Conservation (phyloP, 371 early-diverging fungal genomes). For the Cokeromyces recurvatus region DNA sequence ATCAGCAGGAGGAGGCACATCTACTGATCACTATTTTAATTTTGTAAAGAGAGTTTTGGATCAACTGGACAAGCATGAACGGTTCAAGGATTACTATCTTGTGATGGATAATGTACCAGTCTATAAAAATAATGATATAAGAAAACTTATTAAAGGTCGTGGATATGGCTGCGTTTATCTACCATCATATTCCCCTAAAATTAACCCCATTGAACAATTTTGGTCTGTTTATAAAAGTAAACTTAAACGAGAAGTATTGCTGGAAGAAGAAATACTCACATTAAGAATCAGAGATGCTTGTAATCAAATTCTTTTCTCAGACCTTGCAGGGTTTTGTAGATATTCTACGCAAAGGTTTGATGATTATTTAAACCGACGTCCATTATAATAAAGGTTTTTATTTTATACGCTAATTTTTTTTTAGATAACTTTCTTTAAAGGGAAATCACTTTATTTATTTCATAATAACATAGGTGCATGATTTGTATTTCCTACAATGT, state of each 20-base stretch:
- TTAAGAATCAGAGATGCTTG: conserved; percentile 7
- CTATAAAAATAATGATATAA: neutral
- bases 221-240: conserved; percentile 5
- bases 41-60: neutral
- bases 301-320: neutral
- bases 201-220: conserved; percentile 11
- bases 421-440: no score
- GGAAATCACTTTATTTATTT: no score
- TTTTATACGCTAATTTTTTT: no score
- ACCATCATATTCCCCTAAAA: conserved; percentile 5
- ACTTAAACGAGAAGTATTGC: conserved; percentile 1
- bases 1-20: neutral
- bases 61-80: neutral
- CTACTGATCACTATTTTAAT: conserved; percentile 4
- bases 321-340: conserved; percentile 5
- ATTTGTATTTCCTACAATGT: conserved; percentile 37
- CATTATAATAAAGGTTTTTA: no score
- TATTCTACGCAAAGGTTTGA: no score
- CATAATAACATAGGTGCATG: no score
- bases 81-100: conserved; percentile 4
- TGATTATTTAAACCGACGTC: no score
- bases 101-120: conserved; percentile 4
- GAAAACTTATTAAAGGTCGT: neutral
- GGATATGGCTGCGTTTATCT: conserved; percentile 6
- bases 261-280: conserved; percentile 4